Evolutionary conservation across 768 basidiomycete species (phyloP).

Genomic region (Macrolepiota dolichaula): DNA sequence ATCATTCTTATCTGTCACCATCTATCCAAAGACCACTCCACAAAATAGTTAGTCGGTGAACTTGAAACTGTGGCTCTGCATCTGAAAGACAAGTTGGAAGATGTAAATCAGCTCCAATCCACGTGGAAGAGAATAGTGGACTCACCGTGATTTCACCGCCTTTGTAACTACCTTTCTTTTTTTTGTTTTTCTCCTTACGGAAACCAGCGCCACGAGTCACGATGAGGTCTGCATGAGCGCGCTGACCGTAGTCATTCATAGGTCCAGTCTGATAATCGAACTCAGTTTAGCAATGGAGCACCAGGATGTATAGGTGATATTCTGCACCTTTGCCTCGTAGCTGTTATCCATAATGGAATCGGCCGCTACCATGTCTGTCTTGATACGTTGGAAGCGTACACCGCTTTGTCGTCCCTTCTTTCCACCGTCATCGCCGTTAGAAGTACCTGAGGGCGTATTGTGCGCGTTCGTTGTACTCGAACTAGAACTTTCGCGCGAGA

Average conservation of each 20-base stretch:
- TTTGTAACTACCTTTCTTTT: conserved; percentile 91
- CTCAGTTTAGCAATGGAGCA: not conserved
- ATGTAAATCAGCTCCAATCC: not conserved
- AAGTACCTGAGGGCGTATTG: not conserved
- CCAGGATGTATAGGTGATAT: not conserved
- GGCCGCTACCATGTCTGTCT: conserved; percentile 51
- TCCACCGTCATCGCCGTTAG: conserved; percentile 17
- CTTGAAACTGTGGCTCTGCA: conserved; percentile 87
- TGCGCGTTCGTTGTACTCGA: conserved; percentile 14
- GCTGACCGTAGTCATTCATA: conserved; percentile 81
- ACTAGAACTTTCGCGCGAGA: conserved; percentile 12
- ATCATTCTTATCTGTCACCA: not conserved
- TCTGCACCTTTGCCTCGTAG: conserved; percentile 72
- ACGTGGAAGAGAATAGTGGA: not conserved
- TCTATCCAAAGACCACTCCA: not conserved
- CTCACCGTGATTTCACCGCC: conserved; percentile 94
- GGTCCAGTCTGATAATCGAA: conserved; percentile 47
- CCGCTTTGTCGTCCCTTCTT: conserved; percentile 42
- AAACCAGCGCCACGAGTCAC: conserved; percentile 94
- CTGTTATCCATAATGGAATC: conserved; percentile 58
- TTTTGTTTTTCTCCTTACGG: conserved; percentile 99
- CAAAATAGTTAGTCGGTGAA: conserved; percentile 40
- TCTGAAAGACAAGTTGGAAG: conserved; percentile 31
- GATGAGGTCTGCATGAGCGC: conserved; percentile 82
- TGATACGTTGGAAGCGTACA: conserved; percentile 79